These are phyloP conservation scores for Taxillus chinensis DNA, from an alignment of 164 flowering plant genomes.

Conservation along the genomic window DNA sequence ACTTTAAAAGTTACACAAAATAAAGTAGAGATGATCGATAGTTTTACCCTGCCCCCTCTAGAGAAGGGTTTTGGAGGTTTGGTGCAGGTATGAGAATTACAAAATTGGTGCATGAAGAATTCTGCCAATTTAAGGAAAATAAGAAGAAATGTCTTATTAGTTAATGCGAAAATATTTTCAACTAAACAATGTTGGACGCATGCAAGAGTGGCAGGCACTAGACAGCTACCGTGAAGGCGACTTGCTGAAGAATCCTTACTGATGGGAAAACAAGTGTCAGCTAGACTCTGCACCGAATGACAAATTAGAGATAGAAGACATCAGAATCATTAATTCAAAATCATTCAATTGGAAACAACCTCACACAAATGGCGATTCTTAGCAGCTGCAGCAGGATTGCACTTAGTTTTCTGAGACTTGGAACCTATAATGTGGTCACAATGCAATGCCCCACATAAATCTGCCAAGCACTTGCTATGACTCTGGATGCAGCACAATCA, in stretches of 20 bases:
- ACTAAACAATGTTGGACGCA: neutral
- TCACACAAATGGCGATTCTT: constrained; percentile 82
- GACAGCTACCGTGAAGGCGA: constrained; percentile 69
- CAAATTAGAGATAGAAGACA: constrained; percentile 3
- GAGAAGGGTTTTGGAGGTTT: constrained; percentile 58
- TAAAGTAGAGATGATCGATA: neutral
- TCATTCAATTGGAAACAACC: constrained; percentile 31
- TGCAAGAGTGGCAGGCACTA: neutral
- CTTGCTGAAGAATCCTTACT: constrained; percentile 52
- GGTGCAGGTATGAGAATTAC: constrained; percentile 84
- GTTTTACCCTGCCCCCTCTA: constrained; percentile 64
- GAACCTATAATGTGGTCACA: constrained; percentile 58
- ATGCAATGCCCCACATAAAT: constrained; percentile 91
- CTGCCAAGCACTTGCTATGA: constrained; percentile 81
- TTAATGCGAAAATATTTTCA: neutral
- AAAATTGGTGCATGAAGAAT: constrained; percentile 83
- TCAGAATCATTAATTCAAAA: neutral
- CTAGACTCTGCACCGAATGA: constrained; percentile 57
- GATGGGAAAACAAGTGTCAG: constrained; percentile 77
- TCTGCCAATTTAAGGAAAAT: constrained; percentile 32
- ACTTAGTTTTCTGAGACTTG: constrained; percentile 54
- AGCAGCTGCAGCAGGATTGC: constrained; percentile 91
- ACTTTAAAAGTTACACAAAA: neutral
- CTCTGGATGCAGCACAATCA: constrained; percentile 38
- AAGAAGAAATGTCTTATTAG: neutral